Base-by-base conservation (phyloP, 2,329 filamentous ascomycete species). In the Fusarium verrucosum region DNA sequence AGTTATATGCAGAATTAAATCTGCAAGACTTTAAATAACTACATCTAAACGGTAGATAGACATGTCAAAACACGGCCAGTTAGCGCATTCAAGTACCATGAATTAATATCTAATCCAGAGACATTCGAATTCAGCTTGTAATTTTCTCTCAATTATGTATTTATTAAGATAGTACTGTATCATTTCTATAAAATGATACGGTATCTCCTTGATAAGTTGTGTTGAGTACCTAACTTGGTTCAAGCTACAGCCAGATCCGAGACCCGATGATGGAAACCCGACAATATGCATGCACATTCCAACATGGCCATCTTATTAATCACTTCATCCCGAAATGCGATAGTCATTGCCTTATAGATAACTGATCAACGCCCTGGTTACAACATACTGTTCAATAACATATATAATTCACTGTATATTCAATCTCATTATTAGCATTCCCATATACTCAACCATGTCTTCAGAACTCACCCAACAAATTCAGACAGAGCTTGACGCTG, bases 401-500 rank as follows among this genome's bases (percentile, higher is more conserved):
- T 26, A 17, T 26, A 26, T 44, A 33, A 25, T 22, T 14, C 10
- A 30, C 28, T 23, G 10, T 13, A 40, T 13, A 19, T 8, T 11
- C 11, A 4, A 19, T 25, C 14, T 38, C 19, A 22, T 19, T 33
- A 22, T 10, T 22, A 44, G 26, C 19, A 23, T 8, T 10, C n/a
- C 13, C 16, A 36, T 32, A 19, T 19, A 51, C 32, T 38, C n/a
- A 20, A 49, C 26, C 22, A 66, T 72, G 69, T 49, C 69, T 38
- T n/a, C 47, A 55, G 65, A 69, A 26, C 36, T 69, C 20, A 30
- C 35, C 17, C 56, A 58, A 11, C 59, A 45, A 42, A 59, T 76
- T 8, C 62, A 71, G 28, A 44, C 52, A 5, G 75, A 76, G 28
- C 74, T 80, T 6, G 47, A 66, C 9, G 70, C 71, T 7, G 79